These are phyloP conservation scores for Alternaria longipes DNA, from an alignment of 2,329 filamentous ascomycete species.

Conservation along the genomic window DNA sequence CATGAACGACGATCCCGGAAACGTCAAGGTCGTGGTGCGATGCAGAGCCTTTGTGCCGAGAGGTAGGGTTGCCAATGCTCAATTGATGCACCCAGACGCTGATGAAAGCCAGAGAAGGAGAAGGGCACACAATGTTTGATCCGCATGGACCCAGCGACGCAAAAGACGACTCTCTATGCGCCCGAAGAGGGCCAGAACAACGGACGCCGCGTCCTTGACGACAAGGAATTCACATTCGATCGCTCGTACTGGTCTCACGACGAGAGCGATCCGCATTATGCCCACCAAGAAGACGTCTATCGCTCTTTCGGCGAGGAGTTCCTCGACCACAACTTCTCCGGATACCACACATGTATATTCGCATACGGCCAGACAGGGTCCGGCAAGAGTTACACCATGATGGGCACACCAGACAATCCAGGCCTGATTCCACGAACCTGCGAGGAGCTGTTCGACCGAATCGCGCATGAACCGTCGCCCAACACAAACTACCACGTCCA, in stretches of 20 bases:
- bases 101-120: constrained; percentile 72
- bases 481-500: constrained; percentile 97
- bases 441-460: constrained; percentile 93
- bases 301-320: constrained; percentile 95
- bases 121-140: constrained; percentile 85
- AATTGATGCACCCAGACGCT: constrained; percentile 24
- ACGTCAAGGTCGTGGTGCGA: constrained; percentile 62
- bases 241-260: constrained; percentile 98
- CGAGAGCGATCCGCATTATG: constrained; percentile 81
- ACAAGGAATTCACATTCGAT: constrained; percentile 95
- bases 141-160: constrained; percentile 86
- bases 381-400: constrained; percentile 98
- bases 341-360: constrained; percentile 99
- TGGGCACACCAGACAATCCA: constrained; percentile 85
- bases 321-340: constrained; percentile 98
- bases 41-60: constrained; percentile 59
- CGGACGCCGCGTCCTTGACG: constrained; percentile 78
- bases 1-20: constrained; percentile 54
- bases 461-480: constrained; percentile 82
- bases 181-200: constrained; percentile 68
- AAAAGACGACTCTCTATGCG: constrained; percentile 81
- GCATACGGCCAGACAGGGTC: constrained; percentile 98
- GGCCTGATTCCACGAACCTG: constrained; percentile 95
- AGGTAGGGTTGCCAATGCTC: constrained; percentile 43
- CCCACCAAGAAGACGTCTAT: constrained; percentile 92